Evolutionary conservation across 2,329 filamentous ascomycete species (phyloP), one percentile per base, ranked within the genome.

Genomic region (Beauveria asiatica): DNA sequence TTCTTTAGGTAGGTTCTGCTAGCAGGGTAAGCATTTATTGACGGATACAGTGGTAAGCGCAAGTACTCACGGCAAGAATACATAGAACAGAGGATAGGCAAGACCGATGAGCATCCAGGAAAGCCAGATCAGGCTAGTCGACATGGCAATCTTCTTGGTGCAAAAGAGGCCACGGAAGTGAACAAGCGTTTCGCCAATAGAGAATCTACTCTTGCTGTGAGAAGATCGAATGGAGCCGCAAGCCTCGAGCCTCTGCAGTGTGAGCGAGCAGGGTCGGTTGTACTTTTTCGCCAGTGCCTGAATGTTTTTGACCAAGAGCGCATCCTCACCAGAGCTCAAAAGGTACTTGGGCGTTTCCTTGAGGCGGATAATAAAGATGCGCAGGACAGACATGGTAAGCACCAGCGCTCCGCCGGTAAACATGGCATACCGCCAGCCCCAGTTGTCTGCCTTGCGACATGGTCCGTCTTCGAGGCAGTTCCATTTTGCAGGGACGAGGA

Each of bases 71-170:
- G 84, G 84, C 1, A 91, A 74, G 70, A 91, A 92, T 57, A 90
- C 87, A 64, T 89, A 88, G 71, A 88, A 92, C 0, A 92, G 76
- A 0, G 88, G 88, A 65, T 90, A 91, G 0, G 85, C 87, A 0
- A 91, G 78, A 7, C 88, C 87, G 39, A 90, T 88, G 2, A 88
- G 68, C 0, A 82, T 78, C 88, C 88, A 91, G 0, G 83, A 86
- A 6, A 87, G 68, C 82, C 85, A 89, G 63, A 90, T 83, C 61
- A 90, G 72, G 0, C 74, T 63, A 0, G 87, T 91, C 0, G 83
- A 86, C 2, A 85, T 68, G 1, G 75, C 82, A 59, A 90, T 82
- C 60, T 77, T 80, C 57, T 70, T 80, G 0, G 85, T 88, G 0
- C 75, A 73, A 66, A 87, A 91, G 1, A 92, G 78, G 3, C 87